Evolutionary conservation across 805 yeast species (phyloP).

Genomic region (Saturnispora serradocipensis): DNA sequence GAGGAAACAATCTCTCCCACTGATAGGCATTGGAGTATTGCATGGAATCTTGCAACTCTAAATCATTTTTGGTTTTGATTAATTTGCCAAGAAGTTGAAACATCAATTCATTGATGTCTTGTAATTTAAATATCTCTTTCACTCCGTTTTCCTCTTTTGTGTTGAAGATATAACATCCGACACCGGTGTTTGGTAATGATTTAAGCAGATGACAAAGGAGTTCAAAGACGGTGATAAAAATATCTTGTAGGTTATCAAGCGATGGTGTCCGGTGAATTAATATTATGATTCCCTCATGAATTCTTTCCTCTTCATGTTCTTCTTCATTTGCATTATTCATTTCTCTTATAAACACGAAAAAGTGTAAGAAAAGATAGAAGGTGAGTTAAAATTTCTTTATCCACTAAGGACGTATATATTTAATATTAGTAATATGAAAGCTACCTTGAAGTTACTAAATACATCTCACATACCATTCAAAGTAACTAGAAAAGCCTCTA

Average conservation of each 20-base stretch:
- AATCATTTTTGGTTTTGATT: conserved; percentile 16
- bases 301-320: conserved; percentile 29
- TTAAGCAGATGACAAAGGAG: conserved; percentile 59
- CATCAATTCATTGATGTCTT: conserved; percentile 44
- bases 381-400: background rate
- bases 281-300: conserved; percentile 56
- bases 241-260: conserved; percentile 29
- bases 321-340: background rate
- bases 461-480: conserved; percentile 9
- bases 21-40: background rate
- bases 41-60: conserved; percentile 7
- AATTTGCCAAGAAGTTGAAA: conserved; percentile 50
- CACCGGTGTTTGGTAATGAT: conserved; percentile 56
- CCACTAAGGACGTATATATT: background rate
- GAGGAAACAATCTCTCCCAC: conserved; percentile 24
- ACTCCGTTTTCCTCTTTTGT: conserved; percentile 36
- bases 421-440: background rate
- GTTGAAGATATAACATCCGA: conserved; percentile 63
- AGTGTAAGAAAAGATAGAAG: background rate
- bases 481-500: conserved; percentile 24
- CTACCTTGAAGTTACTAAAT: background rate
- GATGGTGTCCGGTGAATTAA: conserved; percentile 51
- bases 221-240: conserved; percentile 49
- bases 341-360: background rate
- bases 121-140: conserved; percentile 40